Conservation (phyloP, 805 yeast genomes). For the Clavispora carvajalis region DNA sequence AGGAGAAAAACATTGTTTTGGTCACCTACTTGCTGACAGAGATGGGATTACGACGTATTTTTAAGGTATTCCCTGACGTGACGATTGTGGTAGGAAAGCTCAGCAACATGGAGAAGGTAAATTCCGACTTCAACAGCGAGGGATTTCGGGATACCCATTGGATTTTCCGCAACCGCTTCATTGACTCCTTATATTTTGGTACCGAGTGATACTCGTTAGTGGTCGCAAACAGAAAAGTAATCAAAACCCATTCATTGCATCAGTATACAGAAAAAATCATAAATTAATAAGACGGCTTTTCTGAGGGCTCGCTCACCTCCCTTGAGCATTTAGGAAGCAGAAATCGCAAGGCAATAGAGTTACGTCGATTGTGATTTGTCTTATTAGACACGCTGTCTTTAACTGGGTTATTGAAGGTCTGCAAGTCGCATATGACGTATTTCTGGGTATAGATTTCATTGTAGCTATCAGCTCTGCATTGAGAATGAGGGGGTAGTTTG, state of each 20-base stretch:
- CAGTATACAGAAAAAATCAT: background rate
- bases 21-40: conserved; percentile 75
- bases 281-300: background rate
- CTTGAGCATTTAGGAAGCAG: conserved; percentile 1
- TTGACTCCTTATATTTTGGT: conserved; percentile 78
- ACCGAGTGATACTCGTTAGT: conserved; percentile 41
- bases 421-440: conserved; percentile 6
- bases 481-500: background rate
- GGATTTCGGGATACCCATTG: conserved; percentile 46
- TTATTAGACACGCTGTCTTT: background rate
- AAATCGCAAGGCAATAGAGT: conserved; percentile 4
- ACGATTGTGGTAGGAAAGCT: conserved; percentile 65
- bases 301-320: background rate
- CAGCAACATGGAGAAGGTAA: conserved; percentile 33
- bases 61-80: conserved; percentile 68
- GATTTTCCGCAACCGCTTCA: conserved; percentile 62
- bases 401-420: conserved; percentile 1
- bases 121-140: conserved; percentile 27
- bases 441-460: background rate
- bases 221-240: background rate
- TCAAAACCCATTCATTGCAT: background rate
- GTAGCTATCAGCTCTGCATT: background rate
- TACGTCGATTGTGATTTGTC: conserved; percentile 5
- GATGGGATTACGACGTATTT: conserved; percentile 65
- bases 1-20: conserved; percentile 55